A percentile compares a stretch with the other conserved stretches of the same genome.
These are phyloP conservation scores for Sporothrix variecibatus DNA, from an alignment of 2,329 filamentous ascomycete genomes.

Conservation along the genomic window DNA sequence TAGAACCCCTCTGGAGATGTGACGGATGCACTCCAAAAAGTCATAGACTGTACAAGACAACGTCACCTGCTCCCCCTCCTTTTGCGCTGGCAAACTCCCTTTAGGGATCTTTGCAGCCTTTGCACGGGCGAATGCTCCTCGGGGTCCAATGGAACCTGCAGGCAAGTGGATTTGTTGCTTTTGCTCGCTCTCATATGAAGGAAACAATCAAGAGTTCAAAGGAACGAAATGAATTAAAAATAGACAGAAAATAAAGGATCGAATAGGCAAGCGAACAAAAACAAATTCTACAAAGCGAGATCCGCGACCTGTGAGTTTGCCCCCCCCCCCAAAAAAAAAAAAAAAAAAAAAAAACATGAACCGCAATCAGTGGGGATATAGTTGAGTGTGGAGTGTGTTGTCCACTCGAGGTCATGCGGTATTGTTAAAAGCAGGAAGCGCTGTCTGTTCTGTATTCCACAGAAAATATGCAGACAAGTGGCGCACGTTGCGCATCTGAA, in stretches of 20 bases:
- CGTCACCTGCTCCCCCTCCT: not conserved
- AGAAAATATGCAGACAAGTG: not conserved
- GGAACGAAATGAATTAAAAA: not conserved
- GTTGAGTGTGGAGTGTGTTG: not conserved
- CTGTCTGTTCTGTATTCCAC: not conserved
- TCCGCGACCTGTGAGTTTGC: not conserved
- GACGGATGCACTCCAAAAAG: not conserved
- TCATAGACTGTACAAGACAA: not conserved
- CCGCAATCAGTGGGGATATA: not conserved
- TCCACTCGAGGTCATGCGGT: conserved; percentile 2
- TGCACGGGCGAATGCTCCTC: not conserved
- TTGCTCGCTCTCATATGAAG: not conserved
- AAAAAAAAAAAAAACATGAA: not conserved
- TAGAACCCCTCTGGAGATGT: not conserved
- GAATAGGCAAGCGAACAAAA: not conserved
- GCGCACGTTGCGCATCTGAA: not conserved
- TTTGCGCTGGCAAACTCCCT: not conserved
- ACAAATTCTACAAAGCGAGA: not conserved
- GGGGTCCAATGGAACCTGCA: not conserved
- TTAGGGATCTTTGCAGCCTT: not conserved
- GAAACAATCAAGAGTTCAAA: not conserved
- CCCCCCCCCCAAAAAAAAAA: too few species aligned
- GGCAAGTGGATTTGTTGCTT: not conserved
- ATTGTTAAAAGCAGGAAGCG: not conserved
- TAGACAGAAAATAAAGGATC: not conserved